These are phyloP conservation scores for Malus sylvestris DNA, from an alignment of 306 rosid species.

Conservation along the genomic window DNA sequence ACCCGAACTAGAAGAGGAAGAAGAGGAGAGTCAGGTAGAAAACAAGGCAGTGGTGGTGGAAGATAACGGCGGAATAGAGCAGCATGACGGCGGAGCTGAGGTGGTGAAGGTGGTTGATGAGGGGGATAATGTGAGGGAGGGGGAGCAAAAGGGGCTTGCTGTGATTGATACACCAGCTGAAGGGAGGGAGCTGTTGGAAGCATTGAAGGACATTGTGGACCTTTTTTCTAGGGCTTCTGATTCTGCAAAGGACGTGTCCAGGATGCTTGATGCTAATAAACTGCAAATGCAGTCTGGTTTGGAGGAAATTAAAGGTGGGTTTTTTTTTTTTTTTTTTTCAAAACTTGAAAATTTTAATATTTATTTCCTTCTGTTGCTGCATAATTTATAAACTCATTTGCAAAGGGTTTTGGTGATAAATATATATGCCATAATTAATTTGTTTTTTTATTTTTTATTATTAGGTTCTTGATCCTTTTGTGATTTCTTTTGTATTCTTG, in stretches of 20 bases:
- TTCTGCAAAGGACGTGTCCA: constrained; percentile 72
- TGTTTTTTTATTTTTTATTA: not conserved
- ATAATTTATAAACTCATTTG: constrained; percentile 10
- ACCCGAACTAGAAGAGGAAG: constrained; percentile 92
- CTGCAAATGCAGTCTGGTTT: constrained; percentile 72
- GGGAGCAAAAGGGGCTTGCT: constrained; percentile 45
- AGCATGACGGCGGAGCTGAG: constrained; percentile 37
- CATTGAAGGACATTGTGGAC: constrained; percentile 75
- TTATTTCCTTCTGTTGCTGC: not conserved
- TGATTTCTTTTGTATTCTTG: not conserved
- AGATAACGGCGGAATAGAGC: constrained; percentile 31
- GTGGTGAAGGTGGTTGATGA: constrained; percentile 39
- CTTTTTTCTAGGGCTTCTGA: constrained; percentile 66
- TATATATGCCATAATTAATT: not conserved
- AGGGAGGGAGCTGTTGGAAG: constrained; percentile 90
- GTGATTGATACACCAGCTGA: constrained; percentile 66
- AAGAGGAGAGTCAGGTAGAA: constrained; percentile 31
- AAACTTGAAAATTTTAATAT: not conserved
- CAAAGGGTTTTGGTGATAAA: not conserved
- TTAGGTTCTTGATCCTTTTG: not conserved
- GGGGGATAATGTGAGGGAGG: constrained; percentile 27
- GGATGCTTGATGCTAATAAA: constrained; percentile 88
- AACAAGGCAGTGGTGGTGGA: constrained; percentile 36
- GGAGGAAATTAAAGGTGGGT: constrained; percentile 81
- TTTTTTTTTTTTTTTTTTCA: not conserved